Evolutionary conservation across 2,329 filamentous ascomycete genomes (phyloP), one percentile per base, ranked within the genome.

Genomic region (Cytospora piceicola): DNA sequence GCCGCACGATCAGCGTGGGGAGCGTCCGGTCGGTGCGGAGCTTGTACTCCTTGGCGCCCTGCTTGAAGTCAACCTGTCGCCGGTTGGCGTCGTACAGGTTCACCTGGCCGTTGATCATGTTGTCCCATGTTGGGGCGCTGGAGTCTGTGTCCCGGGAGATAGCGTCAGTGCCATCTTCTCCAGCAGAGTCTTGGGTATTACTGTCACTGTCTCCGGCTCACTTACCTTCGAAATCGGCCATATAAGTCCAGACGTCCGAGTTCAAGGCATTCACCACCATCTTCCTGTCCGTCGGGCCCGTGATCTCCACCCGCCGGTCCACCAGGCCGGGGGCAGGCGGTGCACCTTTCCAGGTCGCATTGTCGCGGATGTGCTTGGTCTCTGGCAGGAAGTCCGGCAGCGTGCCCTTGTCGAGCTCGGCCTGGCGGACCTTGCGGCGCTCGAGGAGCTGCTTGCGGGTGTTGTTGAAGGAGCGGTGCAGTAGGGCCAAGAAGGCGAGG

Each of bases 201-300:
- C 34, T 29, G 22, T 30, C 68, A 46, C 69, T 68, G 53, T 9
- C 27, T 20, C 32, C 7, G 17, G 9, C 32, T 5, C 2, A 77
- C 85, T 73, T 78, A 95, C 94, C 94, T 81, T 99, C 95, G 72
- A 99, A 96, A 80, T 99, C 95, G 57, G 95, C 95, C 95, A 99
- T 99, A 75, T 98, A 99, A 64, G 94, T 98, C 90, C 92, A 98
- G 29, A 98, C 95, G 74, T 98, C 87, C 55, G 94, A 90, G 79
- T 98, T 99, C 77, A 98, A 77, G 12, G 95, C 95, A 78, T 99
- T 99, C 69, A 98, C 92, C 57, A 98, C 93, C 95, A 99, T 99
- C 86, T 98, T 99, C 72, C 95, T 87, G 80, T 98, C 95, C 8
- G 94, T 97, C 0, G 95, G 95, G 11, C 95, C 95, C 6, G 95